Evolutionary conservation across 345 rosid genomes (phyloP), one percentile per base, ranked within the genome.

Genomic region (Populus deltoides): DNA sequence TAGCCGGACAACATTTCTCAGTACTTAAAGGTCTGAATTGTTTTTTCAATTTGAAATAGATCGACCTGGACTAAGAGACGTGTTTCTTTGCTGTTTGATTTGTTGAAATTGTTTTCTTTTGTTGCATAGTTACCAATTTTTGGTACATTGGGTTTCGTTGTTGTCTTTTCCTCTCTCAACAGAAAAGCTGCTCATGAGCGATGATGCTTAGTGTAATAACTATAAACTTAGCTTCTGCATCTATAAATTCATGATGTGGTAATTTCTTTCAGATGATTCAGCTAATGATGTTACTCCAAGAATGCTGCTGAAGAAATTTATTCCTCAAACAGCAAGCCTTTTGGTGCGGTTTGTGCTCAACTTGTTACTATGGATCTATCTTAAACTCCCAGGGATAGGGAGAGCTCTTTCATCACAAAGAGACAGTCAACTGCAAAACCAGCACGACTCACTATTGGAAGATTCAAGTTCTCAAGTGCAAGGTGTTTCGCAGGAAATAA

Each of bases 301-400:
- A 81, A 80, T 86, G 75, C 66, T 72, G 29, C 73, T 72, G 49
- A 86, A 51, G 68, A 76, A 79, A 27, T 79, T 84, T 81, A 75
- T 86, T 73, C 81, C 83, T 73, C 84, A 57, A 57, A 78, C 81
- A 70, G 72, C 81, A 51, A 84, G 82, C 75, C 73, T 75, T 69
- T 59, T 82, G 75, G 83, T 85, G 79, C 78, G 33, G 78, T 85
- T 87, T 59, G 43, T 87, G 70, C 41, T 88, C 75, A 90, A 89
- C 81, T 75, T 93, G 68, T 78, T 93, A 24, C 87, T 86, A 24
- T 81, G 81, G 86, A 24, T 90, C 49, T 86, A 78, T 87, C 83
- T 90, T 72, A 77, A 90, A 47, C 77, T 85, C 45, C 86, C 85
- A 69, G 29, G 85, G 78, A 70, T 88, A 80, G 79, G 90, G 79